Base-by-base conservation (phyloP, 768 basidiomycete species). In the Leccinum ochraceum region DNA sequence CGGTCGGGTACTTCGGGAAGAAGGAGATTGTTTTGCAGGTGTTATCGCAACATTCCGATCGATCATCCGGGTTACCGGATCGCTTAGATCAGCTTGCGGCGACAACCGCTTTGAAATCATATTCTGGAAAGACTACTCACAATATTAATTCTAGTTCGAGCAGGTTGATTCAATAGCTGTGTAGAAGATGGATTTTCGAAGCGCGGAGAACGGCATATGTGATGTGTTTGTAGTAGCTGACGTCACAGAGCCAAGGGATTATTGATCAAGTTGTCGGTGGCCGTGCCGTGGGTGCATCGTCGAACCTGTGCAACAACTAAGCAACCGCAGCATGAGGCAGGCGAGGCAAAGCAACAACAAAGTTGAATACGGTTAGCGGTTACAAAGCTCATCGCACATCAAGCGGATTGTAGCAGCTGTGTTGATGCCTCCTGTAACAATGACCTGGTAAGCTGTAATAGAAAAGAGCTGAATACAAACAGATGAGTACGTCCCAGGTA, bases 361-460 rank as follows among this genome's bases (percentile, higher is more conserved):
- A 88, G 20, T 87, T 87, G 48, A 88, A 78, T 28, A 86, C 86
- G 51, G 87, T 86, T 7, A 17, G 17, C 9, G 69, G 88, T 86
- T 30, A 48, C 46, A 6, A 13, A 48, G 22, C 13, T 8, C 13
- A 22, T 48, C 46, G 46, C 46, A 48, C 6, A 22, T 6, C 11
- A 20, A 13, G 46, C 11, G 16, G 8, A n/a, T 9, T n/a, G n/a
- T 24, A 3, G 46, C 13, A 22, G 46, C 13, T 48, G 22, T 48
- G 46, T 22, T 22, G 46, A 14, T 6, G 22, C 22, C 20, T 22
- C 46, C 0, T 0, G 20, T 17, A 48, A 48, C 11, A 20, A 48
- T 48, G 46, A 48, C 46, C 22, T 24, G 24, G 24, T 24, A 48
- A n/a, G 17, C 42, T 7, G 22, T 48, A 46, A 20, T 20, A n/a